Evolutionary conservation across 345 rosid species (phyloP).

Genomic region (Limnanthes douglasii): DNA sequence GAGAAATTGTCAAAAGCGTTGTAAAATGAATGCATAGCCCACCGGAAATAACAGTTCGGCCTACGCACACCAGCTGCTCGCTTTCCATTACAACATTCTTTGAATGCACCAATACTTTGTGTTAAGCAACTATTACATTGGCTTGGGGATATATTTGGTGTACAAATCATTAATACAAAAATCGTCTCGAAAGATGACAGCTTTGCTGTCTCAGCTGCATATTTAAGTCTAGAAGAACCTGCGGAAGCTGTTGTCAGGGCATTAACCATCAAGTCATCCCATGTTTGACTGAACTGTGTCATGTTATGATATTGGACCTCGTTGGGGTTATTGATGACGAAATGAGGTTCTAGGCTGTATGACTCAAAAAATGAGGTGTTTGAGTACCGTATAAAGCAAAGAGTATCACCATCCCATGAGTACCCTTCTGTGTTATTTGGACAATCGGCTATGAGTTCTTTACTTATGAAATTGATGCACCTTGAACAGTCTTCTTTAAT

Average conservation of each 20-base stretch:
- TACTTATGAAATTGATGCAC: background rate
- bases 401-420: constrained; percentile 11
- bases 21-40: constrained; percentile 2
- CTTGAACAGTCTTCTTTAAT: background rate
- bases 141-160: background rate
- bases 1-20: constrained; percentile 5
- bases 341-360: background rate
- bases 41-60: constrained; percentile 6
- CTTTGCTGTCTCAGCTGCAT: background rate
- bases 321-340: background rate
- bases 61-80: constrained; percentile 5
- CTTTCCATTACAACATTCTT: constrained; percentile 1
- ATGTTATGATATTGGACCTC: background rate
- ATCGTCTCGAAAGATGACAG: background rate
- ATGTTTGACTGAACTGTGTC: constrained; percentile 5
- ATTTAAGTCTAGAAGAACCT: constrained; percentile 1
- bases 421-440: constrained; percentile 5
- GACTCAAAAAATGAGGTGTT: constrained; percentile 9
- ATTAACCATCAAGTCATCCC: constrained; percentile 4
- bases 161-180: constrained; percentile 6
- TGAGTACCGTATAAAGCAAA: constrained; percentile 29
- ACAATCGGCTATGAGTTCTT: no score
- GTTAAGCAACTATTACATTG: constrained; percentile 4
- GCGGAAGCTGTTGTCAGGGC: constrained; percentile 6
- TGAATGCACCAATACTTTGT: constrained; percentile 1